Percentiles rank a stretch among this genome's conserved stretches.
These are phyloP conservation scores for Asterochloris erici DNA, from an alignment of 139 green algal genomes.

Conservation along the genomic window DNA sequence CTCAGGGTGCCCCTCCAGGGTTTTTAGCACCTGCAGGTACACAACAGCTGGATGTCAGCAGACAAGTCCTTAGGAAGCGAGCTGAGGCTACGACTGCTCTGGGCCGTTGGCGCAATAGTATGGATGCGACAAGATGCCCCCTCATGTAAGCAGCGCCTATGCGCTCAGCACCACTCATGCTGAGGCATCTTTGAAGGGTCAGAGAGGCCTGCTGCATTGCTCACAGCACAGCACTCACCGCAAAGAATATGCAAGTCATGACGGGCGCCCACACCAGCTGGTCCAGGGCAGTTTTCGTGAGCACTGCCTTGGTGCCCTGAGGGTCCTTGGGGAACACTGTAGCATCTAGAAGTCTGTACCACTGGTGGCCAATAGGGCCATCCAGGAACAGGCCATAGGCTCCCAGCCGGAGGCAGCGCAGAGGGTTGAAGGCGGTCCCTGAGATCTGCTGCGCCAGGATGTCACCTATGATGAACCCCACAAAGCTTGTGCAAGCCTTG, in stretches of 20 bases:
- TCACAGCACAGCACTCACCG: not conserved
- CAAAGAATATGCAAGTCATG: slow-evolving; percentile 55
- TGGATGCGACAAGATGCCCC: too few relatives aligned
- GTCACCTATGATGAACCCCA: slow-evolving; percentile 67
- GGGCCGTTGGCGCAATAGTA: too few relatives aligned
- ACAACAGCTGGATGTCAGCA: too few relatives aligned
- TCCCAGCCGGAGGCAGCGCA: slow-evolving; percentile 35
- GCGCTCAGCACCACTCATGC: too few relatives aligned
- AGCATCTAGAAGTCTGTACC: slow-evolving; percentile 49
- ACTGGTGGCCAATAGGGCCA: slow-evolving; percentile 29
- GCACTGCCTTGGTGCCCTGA: slow-evolving; percentile 37
- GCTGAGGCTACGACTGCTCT: too few relatives aligned
- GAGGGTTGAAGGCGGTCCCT: slow-evolving; percentile 27
- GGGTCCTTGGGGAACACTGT: slow-evolving; percentile 39
- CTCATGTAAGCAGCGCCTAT: too few relatives aligned
- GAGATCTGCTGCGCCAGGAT: slow-evolving; percentile 51
- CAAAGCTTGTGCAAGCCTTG: slow-evolving; percentile 53
- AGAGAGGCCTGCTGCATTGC: too few relatives aligned
- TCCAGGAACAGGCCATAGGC: slow-evolving; percentile 26
- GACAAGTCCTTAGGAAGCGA: too few relatives aligned
- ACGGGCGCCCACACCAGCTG: slow-evolving; percentile 55
- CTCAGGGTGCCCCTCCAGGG: slow-evolving; percentile 50
- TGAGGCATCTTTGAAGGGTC: too few relatives aligned
- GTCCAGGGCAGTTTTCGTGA: slow-evolving; percentile 53
- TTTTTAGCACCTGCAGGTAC: slow-evolving; percentile 28